Evolutionary conservation across 495 filamentous ascomycete genomes (phyloP).

Genomic region (Podospora bellae-mahoneyi): DNA sequence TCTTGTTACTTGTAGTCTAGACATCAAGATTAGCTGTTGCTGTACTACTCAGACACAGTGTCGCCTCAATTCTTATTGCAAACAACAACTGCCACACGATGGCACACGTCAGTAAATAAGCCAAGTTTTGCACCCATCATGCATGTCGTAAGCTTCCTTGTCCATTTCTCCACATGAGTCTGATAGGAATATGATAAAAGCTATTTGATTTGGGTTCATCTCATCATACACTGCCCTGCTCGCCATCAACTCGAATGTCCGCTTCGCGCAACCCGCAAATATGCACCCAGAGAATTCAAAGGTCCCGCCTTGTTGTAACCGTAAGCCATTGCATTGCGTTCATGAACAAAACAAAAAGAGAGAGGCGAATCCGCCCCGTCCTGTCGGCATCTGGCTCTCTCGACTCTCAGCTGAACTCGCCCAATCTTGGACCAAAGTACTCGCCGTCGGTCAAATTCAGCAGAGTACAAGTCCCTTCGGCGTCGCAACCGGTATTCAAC

Average conservation of each 20-base stretch:
- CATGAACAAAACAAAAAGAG: neutral
- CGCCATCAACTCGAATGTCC: neutral
- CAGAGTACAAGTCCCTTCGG: constrained; percentile 23
- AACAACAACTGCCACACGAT: no score
- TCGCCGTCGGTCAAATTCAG: constrained; percentile 29
- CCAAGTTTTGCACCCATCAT: no score
- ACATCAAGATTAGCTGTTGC: no score
- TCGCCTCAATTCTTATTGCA: no score
- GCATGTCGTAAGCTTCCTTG: neutral
- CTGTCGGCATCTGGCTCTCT: neutral
- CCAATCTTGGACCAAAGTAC: constrained; percentile 39
- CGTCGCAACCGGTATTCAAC: constrained; percentile 34
- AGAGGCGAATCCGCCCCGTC: neutral
- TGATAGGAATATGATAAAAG: neutral
- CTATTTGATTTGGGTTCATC: neutral
- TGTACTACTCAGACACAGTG: no score
- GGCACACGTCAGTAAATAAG: no score
- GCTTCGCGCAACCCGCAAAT: neutral
- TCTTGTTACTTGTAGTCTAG: no score
- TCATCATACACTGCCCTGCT: neutral
- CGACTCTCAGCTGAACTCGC: constrained; percentile 24
- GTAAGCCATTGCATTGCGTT: neutral
- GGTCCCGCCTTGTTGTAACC: neutral
- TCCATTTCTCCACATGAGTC: neutral
- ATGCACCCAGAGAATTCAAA: neutral